Conservation (phyloP, 2,329 filamentous ascomycete species). For the Tolypocladium inflatum region DNA sequence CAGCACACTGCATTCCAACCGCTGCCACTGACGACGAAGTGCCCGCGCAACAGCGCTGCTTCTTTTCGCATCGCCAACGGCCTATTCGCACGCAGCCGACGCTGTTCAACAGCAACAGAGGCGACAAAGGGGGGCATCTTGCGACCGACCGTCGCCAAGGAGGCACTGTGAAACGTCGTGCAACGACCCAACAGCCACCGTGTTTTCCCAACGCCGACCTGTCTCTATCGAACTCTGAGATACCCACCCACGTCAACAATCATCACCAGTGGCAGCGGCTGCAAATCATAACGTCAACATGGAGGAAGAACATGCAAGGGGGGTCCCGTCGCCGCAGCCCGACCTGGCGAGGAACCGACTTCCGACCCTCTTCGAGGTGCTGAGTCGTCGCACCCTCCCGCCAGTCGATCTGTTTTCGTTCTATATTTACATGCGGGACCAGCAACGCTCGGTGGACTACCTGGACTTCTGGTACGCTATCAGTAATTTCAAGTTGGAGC, state of each 20-base stretch:
- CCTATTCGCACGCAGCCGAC: neutral
- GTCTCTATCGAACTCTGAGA: neutral
- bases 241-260: neutral
- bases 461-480: constrained; percentile 84
- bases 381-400: constrained; percentile 86
- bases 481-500: neutral
- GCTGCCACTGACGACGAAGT: constrained; percentile 6
- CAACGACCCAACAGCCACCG: neutral
- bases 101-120: neutral
- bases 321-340: constrained; percentile 44
- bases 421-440: constrained; percentile 99
- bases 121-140: neutral
- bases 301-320: constrained; percentile 13
- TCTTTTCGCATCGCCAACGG: constrained; percentile 4
- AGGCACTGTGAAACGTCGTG: constrained; percentile 7
- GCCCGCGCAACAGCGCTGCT: constrained; percentile 10
- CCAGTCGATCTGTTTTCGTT: constrained; percentile 97
- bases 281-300: constrained; percentile 5
- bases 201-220: neutral
- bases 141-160: constrained; percentile 5
- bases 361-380: constrained; percentile 89
- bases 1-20: constrained; percentile 11
- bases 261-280: neutral
- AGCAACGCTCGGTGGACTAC: constrained; percentile 95
- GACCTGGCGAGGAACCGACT: constrained; percentile 69